Base-by-base conservation (phyloP, 352 stramenopile species). In the Hyaloperonospora brassicae region DNA sequence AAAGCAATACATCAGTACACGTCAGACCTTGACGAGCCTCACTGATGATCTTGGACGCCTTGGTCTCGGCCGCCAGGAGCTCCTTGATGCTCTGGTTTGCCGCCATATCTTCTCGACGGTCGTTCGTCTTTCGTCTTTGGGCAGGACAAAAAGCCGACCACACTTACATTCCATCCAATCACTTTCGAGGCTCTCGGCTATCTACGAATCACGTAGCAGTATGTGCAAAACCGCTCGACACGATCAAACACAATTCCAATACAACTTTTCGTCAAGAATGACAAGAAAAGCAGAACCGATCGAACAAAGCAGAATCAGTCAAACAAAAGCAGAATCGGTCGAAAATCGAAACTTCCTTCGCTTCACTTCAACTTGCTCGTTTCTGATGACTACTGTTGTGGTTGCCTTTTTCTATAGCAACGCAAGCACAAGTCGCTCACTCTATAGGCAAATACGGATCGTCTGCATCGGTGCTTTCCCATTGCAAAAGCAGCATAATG, bases 41-140 rank as follows among this genome's bases (percentile, higher is more conserved):
- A 56, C 76, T 89, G 50, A 95, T 90, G 69, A 95, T 89, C 63
- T 91, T 87, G 55, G 81, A 92, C n/a, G 85, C 83, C 74, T 93
- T 95, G 45, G 76, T 89, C 76, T 95, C 85, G 52, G 85, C 85
- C 46, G 83, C 79, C 73, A 93, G 90, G 35, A 95, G 77, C 78
- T 95, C 85, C 69, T 95, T 89, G 58, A 91, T 93, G 63, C 83
- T 90, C 62, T 90, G 76, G 65, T 93, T 89, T 59, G 75, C 75
- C 41, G 83, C 78, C 83, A 93, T 93, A 1, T 58, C 67, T 14
- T n/a, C 10, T 22, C 12, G 24, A 38, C 40, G 23, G 57, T 51
- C 40, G 57, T 65, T 52, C 62, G 61, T 65, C 39, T 1, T 23
- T n/a, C 9, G 22, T 24, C 5, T 21, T 23, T 44, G 10, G 10